These are phyloP conservation scores for Pestalotiopsis sp. DNA, from an alignment of 2,329 filamentous ascomycete species.

Conservation along the genomic window DNA sequence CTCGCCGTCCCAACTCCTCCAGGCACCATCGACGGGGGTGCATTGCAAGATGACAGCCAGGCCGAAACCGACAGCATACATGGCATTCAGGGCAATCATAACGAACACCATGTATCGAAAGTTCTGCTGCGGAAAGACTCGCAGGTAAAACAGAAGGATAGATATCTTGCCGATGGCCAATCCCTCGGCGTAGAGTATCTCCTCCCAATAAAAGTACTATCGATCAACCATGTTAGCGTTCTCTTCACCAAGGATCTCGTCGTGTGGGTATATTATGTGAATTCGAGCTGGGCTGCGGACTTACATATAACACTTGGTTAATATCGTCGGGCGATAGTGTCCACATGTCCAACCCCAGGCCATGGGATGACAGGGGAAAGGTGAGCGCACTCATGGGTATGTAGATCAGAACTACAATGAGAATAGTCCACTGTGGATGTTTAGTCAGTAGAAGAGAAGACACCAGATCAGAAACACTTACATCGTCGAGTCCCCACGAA, in stretches of 20 bases:
- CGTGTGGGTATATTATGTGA: background rate
- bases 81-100: conserved; percentile 20
- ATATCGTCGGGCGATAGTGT: background rate
- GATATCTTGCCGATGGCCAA: conserved; percentile 22
- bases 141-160: conserved; percentile 27
- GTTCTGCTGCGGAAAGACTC: conserved; percentile 19
- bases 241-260: background rate
- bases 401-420: background rate
- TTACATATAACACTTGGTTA: conserved; percentile 3
- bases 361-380: background rate
- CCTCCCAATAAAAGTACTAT: conserved; percentile 11
- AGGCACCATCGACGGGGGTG: conserved; percentile 18
- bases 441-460: background rate
- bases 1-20: conserved; percentile 22
- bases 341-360: conserved; percentile 8
- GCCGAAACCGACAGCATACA: conserved; percentile 17
- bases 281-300: background rate
- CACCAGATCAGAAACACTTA: background rate
- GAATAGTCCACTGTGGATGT: background rate
- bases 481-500: conserved; percentile 6
- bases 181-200: background rate
- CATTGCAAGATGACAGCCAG: conserved; percentile 22
- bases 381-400: conserved; percentile 4
- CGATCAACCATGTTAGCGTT: background rate
- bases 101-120: conserved; percentile 17